Evolutionary conservation across 225 moss, liverwort and hornwort genomes (phyloP).

Genomic region (Sphagnum tenellum): DNA sequence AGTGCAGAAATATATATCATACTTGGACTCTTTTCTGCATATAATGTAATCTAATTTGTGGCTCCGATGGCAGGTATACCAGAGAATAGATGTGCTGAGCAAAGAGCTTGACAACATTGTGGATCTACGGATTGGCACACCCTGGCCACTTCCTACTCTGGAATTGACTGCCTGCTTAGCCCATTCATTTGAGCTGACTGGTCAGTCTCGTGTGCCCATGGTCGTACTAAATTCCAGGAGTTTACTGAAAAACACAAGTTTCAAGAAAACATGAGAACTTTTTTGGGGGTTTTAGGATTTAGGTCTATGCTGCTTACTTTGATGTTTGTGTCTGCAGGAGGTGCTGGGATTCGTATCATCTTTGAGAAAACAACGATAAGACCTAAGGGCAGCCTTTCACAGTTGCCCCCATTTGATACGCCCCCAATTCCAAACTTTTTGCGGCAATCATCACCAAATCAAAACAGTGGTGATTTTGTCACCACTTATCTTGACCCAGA

Average conservation of each 20-base stretch:
- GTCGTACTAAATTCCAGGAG: too few relatives aligned
- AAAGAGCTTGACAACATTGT: slow-evolving; percentile 87
- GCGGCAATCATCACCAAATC: slow-evolving; percentile 16
- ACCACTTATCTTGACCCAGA: slow-evolving; percentile 79
- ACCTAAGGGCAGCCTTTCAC: slow-evolving; percentile 40
- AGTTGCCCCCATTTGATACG: slow-evolving; percentile 69
- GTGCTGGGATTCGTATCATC: slow-evolving; percentile 50
- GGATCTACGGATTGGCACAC: slow-evolving; percentile 67
- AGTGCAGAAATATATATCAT: neutral
- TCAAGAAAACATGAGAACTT: too few relatives aligned
- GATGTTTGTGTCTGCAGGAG: slow-evolving; percentile 19
- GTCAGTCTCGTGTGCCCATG: slow-evolving; percentile 11
- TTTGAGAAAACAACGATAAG: slow-evolving; percentile 64
- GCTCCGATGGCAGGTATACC: slow-evolving; percentile 61
- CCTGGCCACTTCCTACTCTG: slow-evolving; percentile 77
- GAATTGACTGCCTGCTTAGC: slow-evolving; percentile 66
- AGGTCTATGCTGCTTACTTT: too few relatives aligned
- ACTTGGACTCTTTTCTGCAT: neutral
- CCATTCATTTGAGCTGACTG: slow-evolving; percentile 67
- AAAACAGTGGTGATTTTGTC: slow-evolving; percentile 47
- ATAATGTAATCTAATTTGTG: slow-evolving; percentile 1
- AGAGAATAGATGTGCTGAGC: slow-evolving; percentile 63
- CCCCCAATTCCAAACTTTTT: slow-evolving; percentile 70
- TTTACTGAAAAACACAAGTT: too few relatives aligned
- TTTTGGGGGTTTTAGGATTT: too few relatives aligned